phyloP scores from a whole-genome alignment of 805 yeast species.

The Lipomyces sp. region DNA sequence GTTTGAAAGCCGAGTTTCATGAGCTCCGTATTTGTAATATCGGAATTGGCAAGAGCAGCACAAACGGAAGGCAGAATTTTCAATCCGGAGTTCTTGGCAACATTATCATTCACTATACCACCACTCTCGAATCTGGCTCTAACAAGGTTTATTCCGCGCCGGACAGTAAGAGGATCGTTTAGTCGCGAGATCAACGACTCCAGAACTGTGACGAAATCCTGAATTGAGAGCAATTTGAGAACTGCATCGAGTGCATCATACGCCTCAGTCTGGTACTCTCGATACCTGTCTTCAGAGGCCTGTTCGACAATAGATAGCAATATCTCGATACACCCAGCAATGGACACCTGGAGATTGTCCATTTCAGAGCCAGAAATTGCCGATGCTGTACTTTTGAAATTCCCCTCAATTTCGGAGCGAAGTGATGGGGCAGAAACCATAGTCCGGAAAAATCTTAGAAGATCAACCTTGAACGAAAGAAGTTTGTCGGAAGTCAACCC shows the following conservation, averaged over 20 bases:
- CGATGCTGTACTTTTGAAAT: slow-evolving; percentile 55
- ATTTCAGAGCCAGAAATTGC: slow-evolving; percentile 40
- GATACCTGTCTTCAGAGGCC: slow-evolving; percentile 34
- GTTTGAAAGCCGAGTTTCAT: slow-evolving; percentile 74
- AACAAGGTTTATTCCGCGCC: slow-evolving; percentile 25
- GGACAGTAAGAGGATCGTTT: slow-evolving; percentile 27
- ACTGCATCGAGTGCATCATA: slow-evolving; percentile 64
- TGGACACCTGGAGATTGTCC: slow-evolving; percentile 24
- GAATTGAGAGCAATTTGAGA: slow-evolving; percentile 74
- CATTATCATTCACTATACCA: slow-evolving; percentile 25
- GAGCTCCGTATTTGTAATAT: slow-evolving; percentile 49
- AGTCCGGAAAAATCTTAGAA: slow-evolving; percentile 25
- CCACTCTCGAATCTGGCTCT: slow-evolving; percentile 32
- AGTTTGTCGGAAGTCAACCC: slow-evolving; percentile 31
- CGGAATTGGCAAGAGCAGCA: slow-evolving; percentile 14
- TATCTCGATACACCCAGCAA: slow-evolving; percentile 39
- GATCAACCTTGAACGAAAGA: slow-evolving; percentile 30
- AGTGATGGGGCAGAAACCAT: slow-evolving; percentile 8
- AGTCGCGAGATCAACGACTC: slow-evolving; percentile 46
- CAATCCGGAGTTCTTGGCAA: slow-evolving; percentile 57
- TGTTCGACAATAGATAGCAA: slow-evolving; percentile 35
- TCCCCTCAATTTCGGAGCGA: slow-evolving; percentile 47
- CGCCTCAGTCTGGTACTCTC: slow-evolving; percentile 51
- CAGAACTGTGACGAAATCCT: slow-evolving; percentile 69
- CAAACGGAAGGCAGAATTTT: slow-evolving; percentile 37